phyloP scores from a whole-genome alignment of 352 stramenopile species.

The Phytopythium mirpurense region DNA sequence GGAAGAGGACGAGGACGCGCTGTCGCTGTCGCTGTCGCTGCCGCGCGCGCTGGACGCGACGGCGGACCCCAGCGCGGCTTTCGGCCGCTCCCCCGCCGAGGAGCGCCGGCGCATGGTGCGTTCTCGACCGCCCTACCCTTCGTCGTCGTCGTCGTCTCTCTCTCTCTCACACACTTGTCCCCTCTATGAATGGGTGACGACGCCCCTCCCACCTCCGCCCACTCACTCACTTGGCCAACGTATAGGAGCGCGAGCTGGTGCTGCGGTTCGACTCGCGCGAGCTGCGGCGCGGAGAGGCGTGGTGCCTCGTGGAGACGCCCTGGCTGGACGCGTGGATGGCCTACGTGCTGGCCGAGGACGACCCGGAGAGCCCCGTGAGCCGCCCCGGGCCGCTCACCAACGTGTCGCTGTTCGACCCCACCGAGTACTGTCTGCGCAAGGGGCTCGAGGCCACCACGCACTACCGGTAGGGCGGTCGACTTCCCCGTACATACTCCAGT shows the following conservation, averaged over 20 bases:
- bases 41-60: constrained; percentile 6
- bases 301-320: constrained; percentile 70
- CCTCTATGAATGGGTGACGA: too few relatives aligned
- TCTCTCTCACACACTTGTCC: too few relatives aligned
- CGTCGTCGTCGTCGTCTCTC: too few relatives aligned
- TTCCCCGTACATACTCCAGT: too few relatives aligned
- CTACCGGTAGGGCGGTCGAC: constrained; percentile 37
- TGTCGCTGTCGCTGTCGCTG: constrained; percentile 16
- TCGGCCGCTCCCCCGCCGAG: constrained; percentile 19
- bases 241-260: constrained; percentile 65
- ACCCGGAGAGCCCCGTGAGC: constrained; percentile 38
- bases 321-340: constrained; percentile 82
- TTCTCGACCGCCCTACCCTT: too few relatives aligned
- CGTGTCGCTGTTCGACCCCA: constrained; percentile 66
- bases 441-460: constrained; percentile 56
- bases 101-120: constrained; percentile 19
- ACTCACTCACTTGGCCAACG: too few relatives aligned
- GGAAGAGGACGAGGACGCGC: constrained; percentile 8
- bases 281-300: constrained; percentile 63
- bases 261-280: constrained; percentile 61
- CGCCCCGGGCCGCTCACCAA: constrained; percentile 64
- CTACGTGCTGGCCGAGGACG: constrained; percentile 65
- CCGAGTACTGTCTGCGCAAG: constrained; percentile 58
- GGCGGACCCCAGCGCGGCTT: constrained; percentile 7
- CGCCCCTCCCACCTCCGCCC: too few relatives aligned